Conservation (phyloP, 2,329 filamentous ascomycete species). For the Aspergillus sp. region DNA sequence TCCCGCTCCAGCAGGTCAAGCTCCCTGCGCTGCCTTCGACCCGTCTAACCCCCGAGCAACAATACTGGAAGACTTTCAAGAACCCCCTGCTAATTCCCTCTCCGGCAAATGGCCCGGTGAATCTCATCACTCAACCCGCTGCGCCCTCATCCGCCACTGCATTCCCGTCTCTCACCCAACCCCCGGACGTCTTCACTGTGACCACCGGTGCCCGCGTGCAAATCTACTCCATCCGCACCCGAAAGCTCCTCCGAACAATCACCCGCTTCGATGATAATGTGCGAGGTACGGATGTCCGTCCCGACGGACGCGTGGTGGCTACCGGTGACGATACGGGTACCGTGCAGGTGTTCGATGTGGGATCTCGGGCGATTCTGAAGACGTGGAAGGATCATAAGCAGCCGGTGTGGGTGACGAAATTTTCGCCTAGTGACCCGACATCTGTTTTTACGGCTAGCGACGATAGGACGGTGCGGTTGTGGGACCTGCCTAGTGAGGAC, state of each 20-base stretch:
- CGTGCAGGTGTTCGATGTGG: conserved; percentile 91
- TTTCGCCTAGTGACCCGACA: conserved; percentile 82
- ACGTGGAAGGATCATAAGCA: conserved; percentile 94
- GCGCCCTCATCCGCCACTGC: conserved; percentile 37
- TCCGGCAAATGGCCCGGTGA: conserved; percentile 80
- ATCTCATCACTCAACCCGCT: conserved; percentile 70
- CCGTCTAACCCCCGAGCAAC: conserved; percentile 74
- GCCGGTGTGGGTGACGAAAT: conserved; percentile 84
- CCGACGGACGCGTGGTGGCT: conserved; percentile 80
- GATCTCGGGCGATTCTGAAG: conserved; percentile 81
- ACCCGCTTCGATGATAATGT: conserved; percentile 88
- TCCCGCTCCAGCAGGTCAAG: conserved; percentile 71
- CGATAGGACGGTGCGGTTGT: conserved; percentile 83
- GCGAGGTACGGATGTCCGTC: conserved; percentile 77
- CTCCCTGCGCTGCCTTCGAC: conserved; percentile 73
- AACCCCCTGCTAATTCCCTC: conserved; percentile 84
- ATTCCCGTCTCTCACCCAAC: conserved; percentile 39
- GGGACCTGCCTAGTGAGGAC: conserved; percentile 79
- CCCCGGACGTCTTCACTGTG: conserved; percentile 64
- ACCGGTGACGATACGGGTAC: conserved; percentile 86
- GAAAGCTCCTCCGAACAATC: conserved; percentile 88
- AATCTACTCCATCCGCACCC: conserved; percentile 84
- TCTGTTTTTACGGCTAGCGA: conserved; percentile 82
- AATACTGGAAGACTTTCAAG: conserved; percentile 94
- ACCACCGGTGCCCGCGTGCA: conserved; percentile 92